Evolutionary conservation across 225 moss, liverwort and hornwort species (phyloP).

Genomic region (Marchantia paleacea): DNA sequence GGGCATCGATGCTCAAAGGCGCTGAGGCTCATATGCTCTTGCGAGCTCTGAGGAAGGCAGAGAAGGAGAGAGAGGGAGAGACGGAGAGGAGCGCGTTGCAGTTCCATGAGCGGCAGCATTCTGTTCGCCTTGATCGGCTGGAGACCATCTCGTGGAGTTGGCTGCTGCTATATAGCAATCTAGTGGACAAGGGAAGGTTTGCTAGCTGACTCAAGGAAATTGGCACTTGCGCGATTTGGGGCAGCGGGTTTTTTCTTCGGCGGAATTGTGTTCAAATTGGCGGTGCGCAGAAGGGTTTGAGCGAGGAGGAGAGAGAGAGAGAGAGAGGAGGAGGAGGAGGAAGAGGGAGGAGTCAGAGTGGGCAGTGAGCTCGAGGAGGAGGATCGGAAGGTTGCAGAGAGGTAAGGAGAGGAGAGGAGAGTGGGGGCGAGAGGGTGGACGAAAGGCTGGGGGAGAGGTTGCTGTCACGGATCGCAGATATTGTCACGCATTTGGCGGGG

Average conservation of each 20-base stretch:
- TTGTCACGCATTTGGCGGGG: constrained; percentile 1
- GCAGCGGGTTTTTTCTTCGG: neutral
- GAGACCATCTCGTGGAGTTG: neutral
- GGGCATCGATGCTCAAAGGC: constrained; percentile 4
- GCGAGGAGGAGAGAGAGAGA: neutral
- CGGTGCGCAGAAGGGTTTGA: neutral
- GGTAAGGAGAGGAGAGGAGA: too few species aligned
- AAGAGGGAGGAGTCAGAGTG: neutral
- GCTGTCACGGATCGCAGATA: constrained; percentile 5
- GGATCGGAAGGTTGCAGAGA: neutral
- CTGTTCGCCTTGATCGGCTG: neutral
- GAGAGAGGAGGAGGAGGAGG: neutral
- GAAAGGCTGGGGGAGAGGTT: neutral
- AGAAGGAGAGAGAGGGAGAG: neutral
- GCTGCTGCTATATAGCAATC: neutral
- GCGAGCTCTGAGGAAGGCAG: too few species aligned
- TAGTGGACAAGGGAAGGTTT: neutral
- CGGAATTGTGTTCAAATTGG: neutral
- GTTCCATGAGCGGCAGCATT: neutral
- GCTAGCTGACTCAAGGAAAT: neutral
- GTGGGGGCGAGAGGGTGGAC: too few species aligned
- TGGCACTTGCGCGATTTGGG: neutral
- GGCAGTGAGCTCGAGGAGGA: neutral
- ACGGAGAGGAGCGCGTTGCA: neutral
- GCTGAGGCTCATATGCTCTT: neutral